Evolutionary conservation across 208 protist species (phyloP), one percentile per base, ranked within the genome.

Genomic region (Trypanosoma congolense): DNA sequence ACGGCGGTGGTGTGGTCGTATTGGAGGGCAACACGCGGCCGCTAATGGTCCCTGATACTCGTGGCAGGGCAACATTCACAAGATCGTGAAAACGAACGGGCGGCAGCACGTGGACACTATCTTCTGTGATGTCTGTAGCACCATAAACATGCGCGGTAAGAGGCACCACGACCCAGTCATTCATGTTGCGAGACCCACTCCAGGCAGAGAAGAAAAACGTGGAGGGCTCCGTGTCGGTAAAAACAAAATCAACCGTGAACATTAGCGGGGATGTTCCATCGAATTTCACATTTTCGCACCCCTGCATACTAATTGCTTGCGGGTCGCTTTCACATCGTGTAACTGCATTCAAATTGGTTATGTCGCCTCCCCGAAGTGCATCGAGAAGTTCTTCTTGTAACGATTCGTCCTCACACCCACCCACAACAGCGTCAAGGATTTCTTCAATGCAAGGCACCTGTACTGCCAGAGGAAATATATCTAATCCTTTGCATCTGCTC

Each of bases 371-470:
- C 9, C 75, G 56, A 30, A 75, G 68, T 3, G 74, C 70, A 16
- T 45, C 43, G 5, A 42, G 16, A 14, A 72, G 22, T 21, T 44
- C 12, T 57, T 51, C 24, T 8, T 21, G 43, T n/a, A 53, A 29
- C 4, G 25, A 9, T 45, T 73, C 71, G 6, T 74, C 65, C 8
- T 30, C 31, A 36, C 57, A 75, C 14, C 58, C 50, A 22, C 62
- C 48, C 44, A 88, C 41, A 12, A 92, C 67, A 18, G 47, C 24
- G 1, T 26, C 50, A 33, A 92, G 46, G n/a, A 88, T 65, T 47
- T 65, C 64, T 41, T 86, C 80, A 14, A 80, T 56, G 66, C 67
- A 73, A 4, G 80, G 77, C 49, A 73, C 80, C 45, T 74, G 41
- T 3, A 92, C 47, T 26, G 67, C 77, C 9, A 92, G 70, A 25